phyloP scores from a whole-genome alignment of 805 yeast genomes.

The Huiozyma sinensis region DNA sequence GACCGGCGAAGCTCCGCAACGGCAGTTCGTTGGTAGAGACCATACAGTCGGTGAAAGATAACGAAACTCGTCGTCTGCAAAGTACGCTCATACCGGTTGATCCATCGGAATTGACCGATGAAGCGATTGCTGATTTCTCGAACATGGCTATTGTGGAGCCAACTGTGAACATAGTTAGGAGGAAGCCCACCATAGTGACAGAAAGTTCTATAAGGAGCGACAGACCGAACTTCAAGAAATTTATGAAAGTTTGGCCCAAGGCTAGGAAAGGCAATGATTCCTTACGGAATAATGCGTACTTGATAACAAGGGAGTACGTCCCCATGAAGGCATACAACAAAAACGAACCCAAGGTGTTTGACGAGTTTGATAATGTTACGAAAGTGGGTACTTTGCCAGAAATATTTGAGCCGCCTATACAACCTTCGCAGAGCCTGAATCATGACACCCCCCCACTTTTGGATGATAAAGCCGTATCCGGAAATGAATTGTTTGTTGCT shows the following conservation, averaged over 20 bases:
- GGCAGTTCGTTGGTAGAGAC: slow-evolving; percentile 19
- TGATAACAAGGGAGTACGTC: slow-evolving; percentile 28
- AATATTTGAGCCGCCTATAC: not conserved
- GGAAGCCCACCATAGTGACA: not conserved
- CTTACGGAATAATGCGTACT: slow-evolving; percentile 15
- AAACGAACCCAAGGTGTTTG: slow-evolving; percentile 1
- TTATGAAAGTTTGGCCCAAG: slow-evolving; percentile 26
- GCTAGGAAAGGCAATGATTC: slow-evolving; percentile 2
- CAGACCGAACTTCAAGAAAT: slow-evolving; percentile 33
- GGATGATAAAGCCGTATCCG: not conserved
- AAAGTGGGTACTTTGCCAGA: not conserved
- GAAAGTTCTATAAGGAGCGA: slow-evolving; percentile 8
- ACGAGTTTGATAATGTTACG: not conserved
- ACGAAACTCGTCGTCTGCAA: slow-evolving; percentile 20
- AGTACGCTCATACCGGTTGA: slow-evolving; percentile 20
- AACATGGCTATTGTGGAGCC: slow-evolving; percentile 29
- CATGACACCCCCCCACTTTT: not conserved
- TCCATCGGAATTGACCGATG: slow-evolving; percentile 21
- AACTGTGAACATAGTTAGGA: slow-evolving; percentile 15
- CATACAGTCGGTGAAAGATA: slow-evolving; percentile 23
- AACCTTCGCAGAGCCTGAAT: not conserved
- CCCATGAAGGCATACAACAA: slow-evolving; percentile 17
- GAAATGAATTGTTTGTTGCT: not conserved
- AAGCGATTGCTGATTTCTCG: slow-evolving; percentile 23
- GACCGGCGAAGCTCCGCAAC: slow-evolving; percentile 1